Conservation (phyloP, 306 rosid genomes). For the Astragalus membranaceus region DNA sequence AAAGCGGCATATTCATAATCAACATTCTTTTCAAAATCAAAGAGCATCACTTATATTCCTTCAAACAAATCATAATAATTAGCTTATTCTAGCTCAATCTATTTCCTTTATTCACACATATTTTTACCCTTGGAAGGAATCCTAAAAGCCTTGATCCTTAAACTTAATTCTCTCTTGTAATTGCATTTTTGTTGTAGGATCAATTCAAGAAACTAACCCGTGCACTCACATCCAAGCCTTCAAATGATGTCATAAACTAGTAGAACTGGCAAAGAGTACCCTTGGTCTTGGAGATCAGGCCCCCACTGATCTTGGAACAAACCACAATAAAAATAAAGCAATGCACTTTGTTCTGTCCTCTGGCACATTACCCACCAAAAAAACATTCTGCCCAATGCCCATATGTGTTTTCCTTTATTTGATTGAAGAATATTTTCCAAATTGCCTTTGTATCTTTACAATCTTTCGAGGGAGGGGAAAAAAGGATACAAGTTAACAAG, state of each 20-base stretch:
- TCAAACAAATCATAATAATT: slow-evolving; percentile 25
- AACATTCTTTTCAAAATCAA: slow-evolving; percentile 30
- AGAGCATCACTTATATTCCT: slow-evolving; percentile 23
- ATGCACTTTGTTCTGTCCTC: slow-evolving; percentile 28
- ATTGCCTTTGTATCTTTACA: slow-evolving; percentile 34
- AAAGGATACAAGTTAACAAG: slow-evolving; percentile 31
- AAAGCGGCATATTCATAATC: slow-evolving; percentile 38
- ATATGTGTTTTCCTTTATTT: slow-evolving; percentile 28
- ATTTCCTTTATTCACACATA: background rate
- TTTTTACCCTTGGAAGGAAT: slow-evolving; percentile 11
- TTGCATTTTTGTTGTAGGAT: slow-evolving; percentile 12
- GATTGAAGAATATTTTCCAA: slow-evolving; percentile 52
- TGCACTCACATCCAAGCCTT: slow-evolving; percentile 17
- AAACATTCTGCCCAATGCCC: slow-evolving; percentile 48
- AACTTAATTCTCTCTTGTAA: background rate
- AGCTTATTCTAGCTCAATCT: background rate
- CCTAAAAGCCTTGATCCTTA: slow-evolving; percentile 21
- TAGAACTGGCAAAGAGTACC: background rate
- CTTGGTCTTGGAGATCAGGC: slow-evolving; percentile 6
- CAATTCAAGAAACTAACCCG: slow-evolving; percentile 4
- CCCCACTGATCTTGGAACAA: slow-evolving; percentile 34
- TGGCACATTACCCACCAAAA: slow-evolving; percentile 36
- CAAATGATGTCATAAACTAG: slow-evolving; percentile 10
- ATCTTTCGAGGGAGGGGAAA: slow-evolving; percentile 24
- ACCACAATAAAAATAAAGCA: slow-evolving; percentile 35